Evolutionary conservation across 805 yeast genomes (phyloP), one percentile per base, ranked within the genome.

Genomic region (Suhomyces tanzawaensis): DNA sequence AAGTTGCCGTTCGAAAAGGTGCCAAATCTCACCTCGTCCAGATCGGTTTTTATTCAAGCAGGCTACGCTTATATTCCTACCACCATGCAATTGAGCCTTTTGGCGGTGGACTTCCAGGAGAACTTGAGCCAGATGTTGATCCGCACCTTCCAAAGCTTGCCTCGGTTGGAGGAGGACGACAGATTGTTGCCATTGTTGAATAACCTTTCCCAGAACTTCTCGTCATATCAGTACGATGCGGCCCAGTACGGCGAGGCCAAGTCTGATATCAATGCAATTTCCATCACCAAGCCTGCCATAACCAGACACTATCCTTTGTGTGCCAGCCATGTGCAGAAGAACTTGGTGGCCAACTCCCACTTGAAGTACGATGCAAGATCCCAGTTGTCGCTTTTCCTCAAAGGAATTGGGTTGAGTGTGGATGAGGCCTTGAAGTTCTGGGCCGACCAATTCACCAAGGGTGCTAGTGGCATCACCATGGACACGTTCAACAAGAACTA

Each of bases 401-500:
- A 90, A 59, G 95, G 95, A 19, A 82, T 88, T 48, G 99, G 99
- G 0, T 69, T 93, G 41, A 75, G 76, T 30, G 81, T 85, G 5
- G 96, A 89, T 41, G 97, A 93, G 56, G 90, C 97, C 0, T 59
- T 91, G 41, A 77, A 75, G 49, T 91, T 89, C 60, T 93, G 97
- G 95, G 67, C 81, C 9, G 65, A 63, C 37, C 82, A 82, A 46
- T 91, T 91, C 61, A 74, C 88, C 4, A 62, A 66, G 37, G 74
- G 70, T 13, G 49, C 60, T 4, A 73, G 73, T 9, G 57, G 53
- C 4, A 74, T 82, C 62, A 73, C 81, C 4, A 58, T 78, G 37
- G 96, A 88, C 38, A 78, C 79, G 50, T 89, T 90, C 64, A 79
- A 82, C 59, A 90, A 89, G 62, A 95, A 91, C 55, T 90, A 91